phyloP scores from a whole-genome alignment of 2,329 filamentous ascomycete genomes.

The Cordyceps javanica region DNA sequence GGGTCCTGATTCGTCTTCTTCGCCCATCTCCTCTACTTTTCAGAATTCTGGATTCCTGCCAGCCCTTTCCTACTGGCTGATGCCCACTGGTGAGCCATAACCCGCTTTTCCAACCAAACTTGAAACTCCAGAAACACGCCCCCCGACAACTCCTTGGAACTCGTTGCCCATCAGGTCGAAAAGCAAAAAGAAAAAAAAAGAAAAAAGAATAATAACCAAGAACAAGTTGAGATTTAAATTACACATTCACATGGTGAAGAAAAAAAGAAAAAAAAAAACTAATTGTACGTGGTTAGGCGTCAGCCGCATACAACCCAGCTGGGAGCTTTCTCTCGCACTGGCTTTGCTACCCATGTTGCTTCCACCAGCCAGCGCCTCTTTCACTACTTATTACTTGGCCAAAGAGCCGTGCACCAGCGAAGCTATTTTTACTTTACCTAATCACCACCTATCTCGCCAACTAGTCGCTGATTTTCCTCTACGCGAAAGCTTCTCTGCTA shows the following conservation, averaged over 20 bases:
- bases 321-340: not conserved
- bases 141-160: conserved; percentile 11
- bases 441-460: not conserved
- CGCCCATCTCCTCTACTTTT: not conserved
- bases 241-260: not conserved
- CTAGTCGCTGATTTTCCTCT: too few species aligned
- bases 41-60: not conserved
- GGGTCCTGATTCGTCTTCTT: not conserved
- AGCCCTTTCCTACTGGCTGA: not conserved
- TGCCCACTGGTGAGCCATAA: not conserved
- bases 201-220: not conserved
- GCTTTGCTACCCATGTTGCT: not conserved
- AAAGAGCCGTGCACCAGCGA: not conserved
- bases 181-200: not conserved
- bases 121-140: conserved; percentile 10
- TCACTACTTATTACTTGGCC: too few species aligned
- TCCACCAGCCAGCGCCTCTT: not conserved
- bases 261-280: not conserved
- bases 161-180: not conserved
- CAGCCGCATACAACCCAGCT: not conserved
- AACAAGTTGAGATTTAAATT: not conserved
- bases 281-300: not conserved
- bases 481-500: too few species aligned
- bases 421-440: not conserved
- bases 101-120: conserved; percentile 5